Percentiles rank a stretch among this genome's conserved stretches.
Evolutionary conservation across 1,284 basidiomycete genomes (phyloP).

Genomic region (Trichosporon sp.): DNA sequence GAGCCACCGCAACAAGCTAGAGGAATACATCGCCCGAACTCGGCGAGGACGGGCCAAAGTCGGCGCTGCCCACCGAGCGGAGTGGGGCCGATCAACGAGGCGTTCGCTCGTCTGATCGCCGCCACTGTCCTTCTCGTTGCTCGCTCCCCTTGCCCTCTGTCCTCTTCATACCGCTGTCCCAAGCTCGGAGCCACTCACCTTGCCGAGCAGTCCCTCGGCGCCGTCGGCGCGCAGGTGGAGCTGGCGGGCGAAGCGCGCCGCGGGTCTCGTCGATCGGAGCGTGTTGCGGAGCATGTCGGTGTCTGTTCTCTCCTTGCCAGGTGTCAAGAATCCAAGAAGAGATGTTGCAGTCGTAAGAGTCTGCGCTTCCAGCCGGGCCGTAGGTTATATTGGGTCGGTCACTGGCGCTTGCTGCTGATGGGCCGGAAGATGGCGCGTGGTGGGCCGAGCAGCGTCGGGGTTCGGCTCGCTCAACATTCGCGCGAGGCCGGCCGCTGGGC

Average conservation of each 20-base stretch:
- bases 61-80: background rate
- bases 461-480: too few relatives aligned
- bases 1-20: background rate
- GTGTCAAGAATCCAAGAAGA: background rate
- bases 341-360: background rate
- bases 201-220: constrained; percentile 1
- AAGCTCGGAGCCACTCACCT: background rate
- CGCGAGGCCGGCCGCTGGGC: too few relatives aligned
- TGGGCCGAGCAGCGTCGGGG: background rate
- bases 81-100: background rate
- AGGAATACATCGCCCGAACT: background rate
- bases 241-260: background rate
- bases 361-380: background rate
- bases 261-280: constrained; percentile 2
- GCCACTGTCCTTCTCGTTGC: background rate
- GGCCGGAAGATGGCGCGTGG: background rate
- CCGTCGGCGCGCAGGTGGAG: background rate
- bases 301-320: background rate
- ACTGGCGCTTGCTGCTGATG: too few relatives aligned
- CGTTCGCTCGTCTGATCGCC: background rate
- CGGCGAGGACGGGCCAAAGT: background rate
- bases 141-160: background rate
- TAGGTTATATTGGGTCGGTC: background rate
- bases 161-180: background rate
- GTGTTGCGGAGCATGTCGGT: constrained; percentile 12